Base-by-base conservation (phyloP, 768 basidiomycete species). In the Xanthoconium purpureum region DNA sequence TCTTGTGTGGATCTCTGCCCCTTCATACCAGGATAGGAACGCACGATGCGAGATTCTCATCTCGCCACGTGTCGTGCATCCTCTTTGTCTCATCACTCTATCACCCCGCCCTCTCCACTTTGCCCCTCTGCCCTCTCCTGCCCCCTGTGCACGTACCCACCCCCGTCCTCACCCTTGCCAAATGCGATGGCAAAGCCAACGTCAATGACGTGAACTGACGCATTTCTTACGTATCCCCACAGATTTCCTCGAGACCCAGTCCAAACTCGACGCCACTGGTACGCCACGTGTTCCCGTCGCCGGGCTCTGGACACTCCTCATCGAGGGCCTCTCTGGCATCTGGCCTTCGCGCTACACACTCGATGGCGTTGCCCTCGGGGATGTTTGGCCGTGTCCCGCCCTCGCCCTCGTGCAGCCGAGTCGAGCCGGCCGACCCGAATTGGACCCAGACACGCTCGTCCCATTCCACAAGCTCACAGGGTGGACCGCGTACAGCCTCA, bases 401-500 rank as follows among this genome's bases (percentile, higher is more conserved):
- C 76, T 87, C 37, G 45, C 55, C 57, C 73, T 83, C 58, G 65
- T 64, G 45, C 54, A 44, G 12, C 56, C 52, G 13, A 24, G 24
- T 24, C 24, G 24, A 24, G 2, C 32, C 13, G 60, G 54, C 6
- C 63, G 64, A 18, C 49, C 67, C 24, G 83, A 84, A 17, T 87
- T 84, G 46, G 87, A 87, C 50, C 79, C 85, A 50, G 77, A 92
- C 32, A 35, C 33, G 33, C 33, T 35, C 33, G 92, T 98, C 8
- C 90, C 94, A 0, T 98, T 98, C 78, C 96, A 98, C 76, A 98
- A 99, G 71, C 79, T 99, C 47, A 93, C 91, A 0, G 88, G 89
- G 58, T 99, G 96, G 96, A 79, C 92, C 54, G 88, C 94, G 9
- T 96, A 97, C 70, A 89, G 87, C 62, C 77, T 99, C 18, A 77